These are phyloP conservation scores for Orbilia ellipsospora DNA, from an alignment of 2,329 filamentous ascomycete species.

Conservation along the genomic window DNA sequence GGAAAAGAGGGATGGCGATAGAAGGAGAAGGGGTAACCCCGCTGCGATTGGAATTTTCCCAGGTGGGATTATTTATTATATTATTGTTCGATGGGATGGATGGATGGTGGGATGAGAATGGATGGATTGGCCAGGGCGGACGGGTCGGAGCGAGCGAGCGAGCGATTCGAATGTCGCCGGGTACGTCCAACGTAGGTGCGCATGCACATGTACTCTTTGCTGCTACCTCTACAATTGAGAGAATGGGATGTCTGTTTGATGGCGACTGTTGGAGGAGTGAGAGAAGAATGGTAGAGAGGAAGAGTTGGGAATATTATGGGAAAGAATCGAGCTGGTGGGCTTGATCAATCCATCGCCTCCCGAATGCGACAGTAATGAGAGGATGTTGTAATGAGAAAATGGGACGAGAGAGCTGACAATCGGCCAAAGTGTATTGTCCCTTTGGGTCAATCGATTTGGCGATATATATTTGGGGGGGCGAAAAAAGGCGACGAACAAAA, in stretches of 20 bases:
- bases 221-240: too few relatives aligned
- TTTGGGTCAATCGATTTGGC: too few relatives aligned
- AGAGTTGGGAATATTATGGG: not conserved
- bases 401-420: too few relatives aligned
- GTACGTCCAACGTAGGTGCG: not conserved
- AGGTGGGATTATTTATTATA: not conserved
- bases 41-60: not conserved
- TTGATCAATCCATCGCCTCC: not conserved
- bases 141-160: conserved; percentile 50
- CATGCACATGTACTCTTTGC: too few relatives aligned
- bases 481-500: not conserved
- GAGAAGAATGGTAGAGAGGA: not conserved
- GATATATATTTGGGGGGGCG: not conserved
- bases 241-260: too few relatives aligned
- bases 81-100: conserved; percentile 3
- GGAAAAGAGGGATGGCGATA: not conserved
- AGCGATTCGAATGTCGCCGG: not conserved
- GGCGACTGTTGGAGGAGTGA: not conserved
- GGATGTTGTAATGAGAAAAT: too few relatives aligned
- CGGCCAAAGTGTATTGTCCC: too few relatives aligned
- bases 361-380: not conserved
- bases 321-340: not conserved
- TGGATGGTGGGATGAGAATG: not conserved
- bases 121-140: conserved; percentile 23
- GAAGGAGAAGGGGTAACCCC: not conserved